Evolutionary conservation across 176 grass and related monocot species (phyloP), one percentile per base, ranked within the genome.

Genomic region (Puccinellia tenuiflora): DNA sequence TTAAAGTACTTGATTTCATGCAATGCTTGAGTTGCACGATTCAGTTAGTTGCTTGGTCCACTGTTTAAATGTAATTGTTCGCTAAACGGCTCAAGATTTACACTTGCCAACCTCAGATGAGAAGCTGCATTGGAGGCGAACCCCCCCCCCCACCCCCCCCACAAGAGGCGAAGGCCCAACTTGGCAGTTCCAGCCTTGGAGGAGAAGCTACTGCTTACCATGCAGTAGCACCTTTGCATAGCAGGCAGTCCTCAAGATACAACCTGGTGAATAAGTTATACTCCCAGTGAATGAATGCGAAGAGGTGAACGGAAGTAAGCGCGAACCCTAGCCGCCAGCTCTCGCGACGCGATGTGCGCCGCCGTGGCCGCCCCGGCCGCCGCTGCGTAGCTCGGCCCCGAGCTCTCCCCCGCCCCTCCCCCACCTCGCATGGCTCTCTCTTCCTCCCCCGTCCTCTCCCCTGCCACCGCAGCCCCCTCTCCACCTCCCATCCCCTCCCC

Each of bases 141-240:
- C 33, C 33, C 33, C 4, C 33, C 33, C 33, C 33, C 33, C 2
- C 4, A 34, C 4, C 33, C 33, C 33, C 33, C 33, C 33, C 54
- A 60, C 65, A 81, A 70, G 54, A 74, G 18, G 40, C 55, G 17
- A 77, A 91, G 63, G 37, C 14, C 3, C 0, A 54, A 62, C 42
- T 71, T 86, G 45, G 30, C 86, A 40, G 63, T 69, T 8, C 59
- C 52, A 66, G 79, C 45, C 37, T 43, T 61, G 84, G n/a, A 84
- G 51, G 68, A 74, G 33, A 83, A 68, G 59, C 62, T 60, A n/a
- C 16, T 81, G 48, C 47, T 80, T 33, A 9, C 66, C 21, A 69
- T 5, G 64, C 14, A 81, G 74, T 40, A 75, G 48, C 37, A 75
- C 62, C 39, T 29, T 64, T 37, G 46, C 38, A 54, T 79, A 75